Evolutionary conservation across 495 filamentous ascomycete species (phyloP).

Genomic region (Talaromyces wortmannii): DNA sequence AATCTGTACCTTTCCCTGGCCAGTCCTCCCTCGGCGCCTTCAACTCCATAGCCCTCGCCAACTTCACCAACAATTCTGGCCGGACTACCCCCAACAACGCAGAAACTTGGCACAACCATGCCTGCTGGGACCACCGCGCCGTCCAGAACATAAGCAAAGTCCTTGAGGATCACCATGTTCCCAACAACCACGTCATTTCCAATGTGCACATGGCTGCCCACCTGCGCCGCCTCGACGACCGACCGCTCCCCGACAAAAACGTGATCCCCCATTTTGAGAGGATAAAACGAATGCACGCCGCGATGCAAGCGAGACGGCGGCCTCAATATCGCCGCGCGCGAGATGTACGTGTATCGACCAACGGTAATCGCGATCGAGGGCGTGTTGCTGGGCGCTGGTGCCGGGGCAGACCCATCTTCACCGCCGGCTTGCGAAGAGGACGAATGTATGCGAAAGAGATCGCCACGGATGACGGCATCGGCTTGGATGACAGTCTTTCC

Average conservation of each 20-base stretch:
- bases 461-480: slow-evolving; percentile 86
- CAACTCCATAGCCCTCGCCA: slow-evolving; percentile 67
- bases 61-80: slow-evolving; percentile 80
- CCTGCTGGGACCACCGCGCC: slow-evolving; percentile 73
- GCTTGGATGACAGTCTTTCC: slow-evolving; percentile 92
- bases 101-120: slow-evolving; percentile 88
- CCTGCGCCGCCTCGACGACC: slow-evolving; percentile 68
- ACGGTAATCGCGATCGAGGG: slow-evolving; percentile 62
- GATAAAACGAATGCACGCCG: slow-evolving; percentile 57
- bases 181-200: slow-evolving; percentile 67
- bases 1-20: slow-evolving; percentile 39
- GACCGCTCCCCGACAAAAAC: slow-evolving; percentile 73
- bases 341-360: slow-evolving; percentile 82
- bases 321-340: slow-evolving; percentile 52
- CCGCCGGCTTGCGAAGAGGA: slow-evolving; percentile 22
- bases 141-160: slow-evolving; percentile 71
- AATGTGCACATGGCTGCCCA: slow-evolving; percentile 79
- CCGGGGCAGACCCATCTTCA: slow-evolving; percentile 17
- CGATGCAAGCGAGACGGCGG: slow-evolving; percentile 69
- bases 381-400: slow-evolving; percentile 16
- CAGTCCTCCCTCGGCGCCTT: slow-evolving; percentile 39
- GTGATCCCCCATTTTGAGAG: slow-evolving; percentile 87
- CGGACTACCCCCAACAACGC: slow-evolving; percentile 75
- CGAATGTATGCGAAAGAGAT: slow-evolving; percentile 59
- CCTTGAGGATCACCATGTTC: slow-evolving; percentile 84